Evolutionary conservation across 805 yeast species (phyloP).

Genomic region (Sungouiella blattae): DNA sequence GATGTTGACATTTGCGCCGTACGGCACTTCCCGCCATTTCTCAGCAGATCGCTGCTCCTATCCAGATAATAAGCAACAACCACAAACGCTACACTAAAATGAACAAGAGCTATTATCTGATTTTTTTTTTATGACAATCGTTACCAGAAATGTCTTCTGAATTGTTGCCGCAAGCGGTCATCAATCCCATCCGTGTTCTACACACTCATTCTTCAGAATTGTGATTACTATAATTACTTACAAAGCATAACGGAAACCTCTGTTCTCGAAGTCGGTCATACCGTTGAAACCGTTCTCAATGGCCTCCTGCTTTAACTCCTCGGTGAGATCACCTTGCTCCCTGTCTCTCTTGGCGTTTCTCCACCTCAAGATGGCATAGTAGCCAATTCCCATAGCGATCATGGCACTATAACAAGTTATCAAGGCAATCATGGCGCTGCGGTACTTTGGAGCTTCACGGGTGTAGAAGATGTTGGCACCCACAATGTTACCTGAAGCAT

Average conservation of each 20-base stretch:
- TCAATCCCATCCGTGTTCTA: no score
- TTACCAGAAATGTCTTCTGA: background rate
- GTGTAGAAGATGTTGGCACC: conserved; percentile 25
- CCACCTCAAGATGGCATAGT: conserved; percentile 10
- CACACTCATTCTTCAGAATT: no score
- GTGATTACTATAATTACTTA: conserved; percentile 1
- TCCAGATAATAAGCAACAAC: no score
- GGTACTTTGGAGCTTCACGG: conserved; percentile 22
- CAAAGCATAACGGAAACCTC: conserved; percentile 20
- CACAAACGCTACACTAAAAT: no score
- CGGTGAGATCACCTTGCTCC: conserved; percentile 18
- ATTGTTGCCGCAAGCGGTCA: no score
- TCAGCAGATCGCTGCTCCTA: no score
- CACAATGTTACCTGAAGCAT: conserved; percentile 28
- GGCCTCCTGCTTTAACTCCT: conserved; percentile 20
- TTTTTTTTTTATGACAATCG: no score
- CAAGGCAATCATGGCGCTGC: conserved; percentile 22
- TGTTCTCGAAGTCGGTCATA: conserved; percentile 22
- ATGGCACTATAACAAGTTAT: conserved; percentile 20
- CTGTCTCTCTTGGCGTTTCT: conserved; percentile 16
- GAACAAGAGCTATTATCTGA: no score
- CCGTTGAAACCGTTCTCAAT: conserved; percentile 22
- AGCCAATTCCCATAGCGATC: conserved; percentile 16
- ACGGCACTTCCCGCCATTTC: no score
- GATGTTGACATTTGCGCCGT: no score